Conservation (phyloP, 192 early-diverging fungal genomes). For the Gonapodya sp. region DNA sequence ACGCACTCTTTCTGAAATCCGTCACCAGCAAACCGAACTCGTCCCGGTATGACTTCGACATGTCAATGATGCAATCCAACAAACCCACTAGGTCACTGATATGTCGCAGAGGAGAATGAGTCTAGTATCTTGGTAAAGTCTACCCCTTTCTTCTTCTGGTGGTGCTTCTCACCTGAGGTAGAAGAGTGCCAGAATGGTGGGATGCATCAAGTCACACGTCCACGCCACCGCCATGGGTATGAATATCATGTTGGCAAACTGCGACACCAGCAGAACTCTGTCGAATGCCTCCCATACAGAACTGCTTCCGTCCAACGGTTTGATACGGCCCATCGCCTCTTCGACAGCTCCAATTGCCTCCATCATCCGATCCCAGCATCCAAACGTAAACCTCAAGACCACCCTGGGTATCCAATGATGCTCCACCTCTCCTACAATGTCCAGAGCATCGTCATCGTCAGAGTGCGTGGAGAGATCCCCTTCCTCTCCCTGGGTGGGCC, state of each 20-base stretch:
- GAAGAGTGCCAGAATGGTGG: background rate
- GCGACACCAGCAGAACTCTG: background rate
- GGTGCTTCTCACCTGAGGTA: conserved; percentile 5
- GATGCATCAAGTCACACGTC: conserved; percentile 9
- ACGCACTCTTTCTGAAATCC: conserved; percentile 8
- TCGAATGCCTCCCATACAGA: background rate
- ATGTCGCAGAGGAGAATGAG: background rate
- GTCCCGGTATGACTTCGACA: background rate
- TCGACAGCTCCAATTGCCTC: background rate
- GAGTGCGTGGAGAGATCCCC: background rate
- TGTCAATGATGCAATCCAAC: background rate
- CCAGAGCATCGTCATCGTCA: background rate
- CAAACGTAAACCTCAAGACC: background rate
- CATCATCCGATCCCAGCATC: background rate
- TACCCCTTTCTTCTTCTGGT: too few relatives aligned
- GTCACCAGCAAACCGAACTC: conserved; percentile 14
- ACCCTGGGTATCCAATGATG: background rate
- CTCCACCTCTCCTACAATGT: background rate
- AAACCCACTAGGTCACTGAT: conserved; percentile 6
- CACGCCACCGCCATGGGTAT: conserved; percentile 15
- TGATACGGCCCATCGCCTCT: background rate
- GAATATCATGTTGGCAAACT: conserved; percentile 15
- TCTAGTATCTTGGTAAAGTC: background rate
- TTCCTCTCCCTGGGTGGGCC: background rate
- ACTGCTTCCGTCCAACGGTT: background rate